phyloP scores from a whole-genome alignment of 805 yeast genomes.

The Candida odintsovae region DNA sequence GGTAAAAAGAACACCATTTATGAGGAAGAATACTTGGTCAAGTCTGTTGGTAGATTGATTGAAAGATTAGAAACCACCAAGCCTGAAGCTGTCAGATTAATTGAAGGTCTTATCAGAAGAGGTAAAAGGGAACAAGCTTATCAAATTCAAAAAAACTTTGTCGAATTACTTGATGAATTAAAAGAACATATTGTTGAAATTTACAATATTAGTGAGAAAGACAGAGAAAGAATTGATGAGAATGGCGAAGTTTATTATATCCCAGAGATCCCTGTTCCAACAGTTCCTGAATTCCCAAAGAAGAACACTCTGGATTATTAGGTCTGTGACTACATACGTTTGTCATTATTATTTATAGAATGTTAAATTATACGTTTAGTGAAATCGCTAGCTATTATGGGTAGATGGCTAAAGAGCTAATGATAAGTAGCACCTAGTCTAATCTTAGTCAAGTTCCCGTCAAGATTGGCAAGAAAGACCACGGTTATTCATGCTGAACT shows the following conservation, averaged over 20 bases:
- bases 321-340: not conserved
- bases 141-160: constrained; percentile 65
- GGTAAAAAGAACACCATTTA: constrained; percentile 98
- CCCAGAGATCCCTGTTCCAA: constrained; percentile 72
- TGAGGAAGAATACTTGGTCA: constrained; percentile 91
- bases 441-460: too few relatives aligned
- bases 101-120: constrained; percentile 74
- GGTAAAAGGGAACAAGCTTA: constrained; percentile 72
- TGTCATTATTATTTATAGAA: not conserved
- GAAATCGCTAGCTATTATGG: too few relatives aligned
- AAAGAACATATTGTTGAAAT: constrained; percentile 67
- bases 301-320: constrained; percentile 55
- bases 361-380: not conserved
- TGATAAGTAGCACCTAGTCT: too few relatives aligned
- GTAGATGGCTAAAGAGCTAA: too few relatives aligned
- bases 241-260: constrained; percentile 76
- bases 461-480: too few relatives aligned
- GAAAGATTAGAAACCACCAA: constrained; percentile 74
- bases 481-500: too few relatives aligned
- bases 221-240: constrained; percentile 84
- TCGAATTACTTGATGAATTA: constrained; percentile 49
- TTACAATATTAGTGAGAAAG: constrained; percentile 74
- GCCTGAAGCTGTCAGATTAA: constrained; percentile 65
- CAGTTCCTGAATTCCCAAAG: constrained; percentile 55
- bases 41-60: constrained; percentile 79